Evolutionary conservation across 176 grass and related monocot genomes (phyloP), one percentile per base, ranked within the genome.

Genomic region (Alopecurus myosuroides): DNA sequence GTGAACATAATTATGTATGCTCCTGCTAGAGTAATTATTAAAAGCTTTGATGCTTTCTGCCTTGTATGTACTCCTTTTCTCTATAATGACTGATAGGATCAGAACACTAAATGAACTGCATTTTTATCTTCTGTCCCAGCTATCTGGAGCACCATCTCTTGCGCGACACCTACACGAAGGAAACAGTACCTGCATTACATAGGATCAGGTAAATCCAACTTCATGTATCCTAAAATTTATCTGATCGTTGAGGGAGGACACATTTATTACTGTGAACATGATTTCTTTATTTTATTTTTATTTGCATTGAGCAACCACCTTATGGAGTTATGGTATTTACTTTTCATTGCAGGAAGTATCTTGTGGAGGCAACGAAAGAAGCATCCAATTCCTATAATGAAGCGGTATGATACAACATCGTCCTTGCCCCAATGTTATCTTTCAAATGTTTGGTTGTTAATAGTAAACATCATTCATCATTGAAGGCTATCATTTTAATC

Each of bases 151-250:
- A 98, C 85, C 93, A 95, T 90, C 93, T 98, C 33, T 81, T 98
- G 86, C 97, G 97, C 55, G 97, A 98, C 41, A 98, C 97, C 78
- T 98, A 98, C 70, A 98, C 97, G 19, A 98, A 92, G 88, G 97
- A 98, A 66, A 95, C 97, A 2, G 93, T 98, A 76, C 93, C 89
- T 23, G 96, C 96, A 28, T 58, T 98, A 35, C 96, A 94, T 81
- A 89, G 91, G 86, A 94, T 98, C 85, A 84, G 96, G 96, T 98
- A 90, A 49, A 66, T 29, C 77, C 36, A 12, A 53, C 40, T 72
- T 30, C 34, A 56, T 79, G 23, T 31, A 28, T 30, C 68, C 62
- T 60, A 34, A 74, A 44, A 7, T 52, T 14, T 3, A 65, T 64
- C 20, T 73, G 7, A 37, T 20, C 20, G 11, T 68, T 77, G 80